Base-by-base conservation (phyloP, 164 flowering plant genomes). In the Aristolochia fimbriata region DNA sequence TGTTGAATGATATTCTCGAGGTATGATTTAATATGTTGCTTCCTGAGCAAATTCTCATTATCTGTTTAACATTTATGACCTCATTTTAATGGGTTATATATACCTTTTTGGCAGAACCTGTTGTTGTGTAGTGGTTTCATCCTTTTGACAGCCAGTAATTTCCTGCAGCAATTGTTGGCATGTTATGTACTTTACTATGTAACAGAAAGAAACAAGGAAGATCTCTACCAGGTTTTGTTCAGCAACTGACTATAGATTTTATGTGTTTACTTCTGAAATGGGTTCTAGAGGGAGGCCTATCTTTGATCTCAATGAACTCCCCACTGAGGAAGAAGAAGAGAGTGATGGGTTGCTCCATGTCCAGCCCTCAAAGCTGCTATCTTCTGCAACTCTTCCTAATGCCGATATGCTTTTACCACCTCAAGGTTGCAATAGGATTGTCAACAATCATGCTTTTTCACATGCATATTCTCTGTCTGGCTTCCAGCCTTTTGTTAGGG, bases 301-400 rank as follows among this genome's bases (percentile, higher is more conserved):
- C 55, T 82, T 93, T 81, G 99, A 93, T 80, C 78, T 93, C 66
- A 93, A 93, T 77, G 99, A 88, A 78, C 88, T 82, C 73, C 96
- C 99, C 58, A 65, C 73, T 17, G 96, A 83, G 59, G 91, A 79
- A 58, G 84, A 74, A 51, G 96, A 85, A 62, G 88, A 76, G 62
- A 72, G 33, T 60, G 76, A 70, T 59, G 65, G 57, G 65, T 71
- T 70, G 47, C 47, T 63, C 57, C 60, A 65, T 70, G 56, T 72
- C 51, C 95, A 83, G 77, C 91, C 95, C 58, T 83, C 84, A 51
- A 85, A 76, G 71, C 75, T 81, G 23, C 68, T 77, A 37, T 84
- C 95, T 58, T 70, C 80, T 59, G 65, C 71, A 55, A 82, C 70
- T 65, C 47, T 71, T 45, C 64, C 74, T 3, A 17, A 79, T 30